Evolutionary conservation across 129 eudicot genomes (phyloP).

Genomic region (Lactuca sativa): DNA sequence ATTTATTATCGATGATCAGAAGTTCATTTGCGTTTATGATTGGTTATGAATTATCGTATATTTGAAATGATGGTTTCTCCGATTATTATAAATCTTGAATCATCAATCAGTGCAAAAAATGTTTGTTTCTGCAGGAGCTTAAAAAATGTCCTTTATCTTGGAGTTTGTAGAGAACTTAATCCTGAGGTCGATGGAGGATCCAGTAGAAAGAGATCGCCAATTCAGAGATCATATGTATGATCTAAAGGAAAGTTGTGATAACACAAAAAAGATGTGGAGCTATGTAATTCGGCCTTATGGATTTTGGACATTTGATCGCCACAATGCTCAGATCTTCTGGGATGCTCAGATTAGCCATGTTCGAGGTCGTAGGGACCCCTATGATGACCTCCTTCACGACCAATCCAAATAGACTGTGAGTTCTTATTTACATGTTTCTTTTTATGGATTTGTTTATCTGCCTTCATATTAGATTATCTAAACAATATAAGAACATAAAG

Average conservation of each 20-base stretch:
- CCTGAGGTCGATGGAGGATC: slow-evolving; percentile 76
- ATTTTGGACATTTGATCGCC: slow-evolving; percentile 80
- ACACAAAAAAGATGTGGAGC: slow-evolving; percentile 70
- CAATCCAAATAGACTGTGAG: slow-evolving; percentile 23
- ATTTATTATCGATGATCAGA: background rate
- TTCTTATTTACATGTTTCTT: slow-evolving; percentile 1
- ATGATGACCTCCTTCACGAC: slow-evolving; percentile 62
- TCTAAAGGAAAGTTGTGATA: slow-evolving; percentile 49
- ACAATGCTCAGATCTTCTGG: slow-evolving; percentile 72
- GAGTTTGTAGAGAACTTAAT: slow-evolving; percentile 73
- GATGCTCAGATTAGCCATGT: slow-evolving; percentile 85
- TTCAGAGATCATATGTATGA: slow-evolving; percentile 69
- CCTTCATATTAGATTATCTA: background rate
- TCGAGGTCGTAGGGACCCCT: slow-evolving; percentile 73
- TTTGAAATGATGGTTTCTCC: background rate
- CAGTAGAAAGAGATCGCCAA: slow-evolving; percentile 60
- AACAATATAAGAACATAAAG: slow-evolving; percentile 5
- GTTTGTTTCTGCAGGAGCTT: background rate
- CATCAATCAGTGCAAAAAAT: background rate
- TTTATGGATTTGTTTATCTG: background rate
- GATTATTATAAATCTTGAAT: background rate
- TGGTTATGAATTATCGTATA: background rate
- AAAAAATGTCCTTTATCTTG: slow-evolving; percentile 60
- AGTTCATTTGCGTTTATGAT: background rate
- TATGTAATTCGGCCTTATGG: slow-evolving; percentile 71